Evolutionary conservation across 2,329 filamentous ascomycete genomes (phyloP).

Genomic region (Plectosphaerella plurivora): DNA sequence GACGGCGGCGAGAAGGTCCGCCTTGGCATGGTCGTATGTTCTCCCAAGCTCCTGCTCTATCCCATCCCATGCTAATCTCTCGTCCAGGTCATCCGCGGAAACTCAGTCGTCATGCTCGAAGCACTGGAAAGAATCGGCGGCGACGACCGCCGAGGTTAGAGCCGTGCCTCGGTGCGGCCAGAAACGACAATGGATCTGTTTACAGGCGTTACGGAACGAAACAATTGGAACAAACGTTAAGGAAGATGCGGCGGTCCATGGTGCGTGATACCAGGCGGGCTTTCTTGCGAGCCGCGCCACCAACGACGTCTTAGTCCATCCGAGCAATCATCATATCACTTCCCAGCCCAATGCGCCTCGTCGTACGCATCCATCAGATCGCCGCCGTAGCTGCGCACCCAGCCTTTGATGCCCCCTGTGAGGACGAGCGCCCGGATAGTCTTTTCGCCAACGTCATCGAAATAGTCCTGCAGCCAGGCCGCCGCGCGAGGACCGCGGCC

Average conservation of each 20-base stretch:
- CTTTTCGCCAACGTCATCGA: constrained; percentile 38
- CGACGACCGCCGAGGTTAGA: constrained; percentile 39
- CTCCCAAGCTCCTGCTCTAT: neutral
- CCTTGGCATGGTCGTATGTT: constrained; percentile 85
- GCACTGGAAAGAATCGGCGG: constrained; percentile 66
- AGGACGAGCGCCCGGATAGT: constrained; percentile 42
- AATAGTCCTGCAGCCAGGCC: constrained; percentile 53
- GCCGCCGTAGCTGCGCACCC: constrained; percentile 44
- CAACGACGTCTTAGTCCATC: neutral
- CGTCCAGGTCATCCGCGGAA: constrained; percentile 82
- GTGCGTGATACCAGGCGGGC: constrained; percentile 17
- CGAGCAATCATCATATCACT: constrained; percentile 2
- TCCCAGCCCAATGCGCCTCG: constrained; percentile 28
- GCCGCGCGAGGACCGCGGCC: constrained; percentile 48
- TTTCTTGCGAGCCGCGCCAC: constrained; percentile 8
- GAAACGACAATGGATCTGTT: neutral
- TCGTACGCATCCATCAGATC: constrained; percentile 47
- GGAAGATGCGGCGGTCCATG: neutral
- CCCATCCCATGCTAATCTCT: constrained; percentile 17
- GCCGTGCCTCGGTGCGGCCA: neutral
- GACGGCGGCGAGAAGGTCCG: constrained; percentile 83
- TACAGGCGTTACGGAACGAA: constrained; percentile 2
- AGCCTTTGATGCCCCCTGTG: constrained; percentile 49
- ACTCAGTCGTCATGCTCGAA: constrained; percentile 98
- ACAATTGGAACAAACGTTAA: neutral